Conservation (phyloP, 2,329 filamentous ascomycete species). For the Scedosporium boydii region DNA sequence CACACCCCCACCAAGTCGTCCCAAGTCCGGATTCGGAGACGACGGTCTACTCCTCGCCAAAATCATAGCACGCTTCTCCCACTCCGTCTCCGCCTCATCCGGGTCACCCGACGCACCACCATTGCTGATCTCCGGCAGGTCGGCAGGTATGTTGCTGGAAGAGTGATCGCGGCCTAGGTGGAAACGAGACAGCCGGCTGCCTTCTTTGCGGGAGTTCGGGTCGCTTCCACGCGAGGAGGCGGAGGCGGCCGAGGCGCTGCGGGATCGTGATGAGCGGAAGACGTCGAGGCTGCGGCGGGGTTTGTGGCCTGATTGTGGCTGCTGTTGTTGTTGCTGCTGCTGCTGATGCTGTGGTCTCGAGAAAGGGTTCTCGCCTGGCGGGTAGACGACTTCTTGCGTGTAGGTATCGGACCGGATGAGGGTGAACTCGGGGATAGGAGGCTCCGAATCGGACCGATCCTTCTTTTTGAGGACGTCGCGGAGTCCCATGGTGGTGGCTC, state of each 20-base stretch:
- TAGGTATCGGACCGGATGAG: conserved; percentile 80
- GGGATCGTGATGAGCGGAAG: conserved; percentile 34
- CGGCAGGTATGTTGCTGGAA: conserved; percentile 66
- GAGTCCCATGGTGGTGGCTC: conserved; percentile 38
- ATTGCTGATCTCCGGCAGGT: conserved; percentile 66
- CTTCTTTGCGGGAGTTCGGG: conserved; percentile 12
- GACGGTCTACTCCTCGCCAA: conserved; percentile 46
- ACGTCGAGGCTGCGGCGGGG: conserved; percentile 35
- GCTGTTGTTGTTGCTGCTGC: conserved; percentile 7
- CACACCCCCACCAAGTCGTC: conserved; percentile 14
- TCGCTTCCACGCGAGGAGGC: conserved; percentile 21
- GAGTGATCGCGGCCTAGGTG: conserved; percentile 51
- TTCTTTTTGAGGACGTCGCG: conserved; percentile 46
- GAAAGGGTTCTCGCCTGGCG: conserved; percentile 37
- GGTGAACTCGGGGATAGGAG: conserved; percentile 61
- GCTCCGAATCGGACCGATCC: conserved; percentile 28
- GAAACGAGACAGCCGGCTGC: conserved; percentile 55
- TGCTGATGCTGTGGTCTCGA: conserved; percentile 15
- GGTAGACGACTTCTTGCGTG: conserved; percentile 68
- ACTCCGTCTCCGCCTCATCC: conserved; percentile 56
- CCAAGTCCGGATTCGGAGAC: conserved; percentile 14
- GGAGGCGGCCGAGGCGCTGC: conserved; percentile 37
- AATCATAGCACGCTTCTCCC: conserved; percentile 91
- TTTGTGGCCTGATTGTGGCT: conserved; percentile 16
- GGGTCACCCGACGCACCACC: conserved; percentile 29